Percentiles rank a stretch among this genome's conserved stretches.
Conservation (phyloP, 345 rosid genomes). For the Nephelium lappaceum region DNA sequence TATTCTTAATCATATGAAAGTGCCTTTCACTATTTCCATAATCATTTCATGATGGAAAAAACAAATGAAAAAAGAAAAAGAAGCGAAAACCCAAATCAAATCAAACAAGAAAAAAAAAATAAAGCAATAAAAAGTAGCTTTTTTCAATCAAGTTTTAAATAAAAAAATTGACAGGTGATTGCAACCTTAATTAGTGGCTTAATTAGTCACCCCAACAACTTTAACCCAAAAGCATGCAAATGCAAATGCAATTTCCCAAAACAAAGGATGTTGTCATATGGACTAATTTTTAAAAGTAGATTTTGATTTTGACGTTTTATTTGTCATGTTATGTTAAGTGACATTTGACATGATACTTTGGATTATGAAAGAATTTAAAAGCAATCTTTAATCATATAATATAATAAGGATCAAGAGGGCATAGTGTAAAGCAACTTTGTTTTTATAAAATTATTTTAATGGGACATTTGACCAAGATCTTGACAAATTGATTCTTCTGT, state of each 20-base stretch:
- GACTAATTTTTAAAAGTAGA: background rate
- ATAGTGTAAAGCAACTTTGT: background rate
- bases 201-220: background rate
- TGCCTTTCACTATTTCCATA: constrained; percentile 4
- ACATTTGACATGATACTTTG: background rate
- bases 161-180: background rate
- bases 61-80: no score
- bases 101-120: background rate
- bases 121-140: background rate
- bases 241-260: background rate
- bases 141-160: background rate
- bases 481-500: background rate
- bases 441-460: background rate
- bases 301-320: background rate
- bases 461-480: background rate
- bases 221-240: background rate
- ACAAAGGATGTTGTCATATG: background rate
- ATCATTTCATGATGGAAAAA: background rate
- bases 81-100: background rate
- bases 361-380: background rate
- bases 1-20: background rate
- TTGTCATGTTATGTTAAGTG: background rate
- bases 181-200: background rate
- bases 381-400: background rate
- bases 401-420: background rate